Percentiles rank a stretch among this genome's conserved stretches.
Conservation (phyloP, 2,329 filamentous ascomycete species). For the Zymoseptoria passerinii region DNA sequence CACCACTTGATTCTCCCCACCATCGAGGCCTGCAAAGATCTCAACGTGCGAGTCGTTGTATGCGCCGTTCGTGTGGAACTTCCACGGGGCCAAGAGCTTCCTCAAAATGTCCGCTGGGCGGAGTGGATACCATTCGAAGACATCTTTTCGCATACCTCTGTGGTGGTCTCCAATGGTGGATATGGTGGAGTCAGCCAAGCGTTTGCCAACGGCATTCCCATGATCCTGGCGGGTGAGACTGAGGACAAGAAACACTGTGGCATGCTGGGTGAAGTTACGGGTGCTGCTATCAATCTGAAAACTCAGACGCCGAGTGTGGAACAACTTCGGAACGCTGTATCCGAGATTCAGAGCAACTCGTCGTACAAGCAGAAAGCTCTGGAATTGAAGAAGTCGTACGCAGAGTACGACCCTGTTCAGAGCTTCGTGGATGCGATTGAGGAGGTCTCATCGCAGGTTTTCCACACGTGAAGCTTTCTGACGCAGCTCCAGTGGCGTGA, state of each 20-base stretch:
- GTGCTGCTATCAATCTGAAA: slow-evolving; percentile 40
- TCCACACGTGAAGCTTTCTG: neutral
- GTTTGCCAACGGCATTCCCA: slow-evolving; percentile 39
- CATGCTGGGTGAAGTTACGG: slow-evolving; percentile 36
- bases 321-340: slow-evolving; percentile 14
- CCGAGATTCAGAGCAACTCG: slow-evolving; percentile 11
- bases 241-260: slow-evolving; percentile 36
- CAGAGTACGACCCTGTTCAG: slow-evolving; percentile 18
- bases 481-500: too few species aligned
- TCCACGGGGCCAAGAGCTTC: slow-evolving; percentile 27
- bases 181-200: slow-evolving; percentile 43
- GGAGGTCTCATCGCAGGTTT: slow-evolving; percentile 1
- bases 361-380: slow-evolving; percentile 17
- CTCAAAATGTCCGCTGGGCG: slow-evolving; percentile 37
- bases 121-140: slow-evolving; percentile 45
- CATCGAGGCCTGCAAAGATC: slow-evolving; percentile 35
- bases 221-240: slow-evolving; percentile 39
- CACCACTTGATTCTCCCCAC: slow-evolving; percentile 40
- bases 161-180: slow-evolving; percentile 44
- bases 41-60: slow-evolving; percentile 36
- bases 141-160: slow-evolving; percentile 34
- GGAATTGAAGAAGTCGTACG: slow-evolving; percentile 18
- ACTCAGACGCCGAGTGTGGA: slow-evolving; percentile 26
- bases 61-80: slow-evolving; percentile 28
- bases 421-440: slow-evolving; percentile 6